phyloP scores from a whole-genome alignment of 345 rosid species.

The Hibiscus trionum region DNA sequence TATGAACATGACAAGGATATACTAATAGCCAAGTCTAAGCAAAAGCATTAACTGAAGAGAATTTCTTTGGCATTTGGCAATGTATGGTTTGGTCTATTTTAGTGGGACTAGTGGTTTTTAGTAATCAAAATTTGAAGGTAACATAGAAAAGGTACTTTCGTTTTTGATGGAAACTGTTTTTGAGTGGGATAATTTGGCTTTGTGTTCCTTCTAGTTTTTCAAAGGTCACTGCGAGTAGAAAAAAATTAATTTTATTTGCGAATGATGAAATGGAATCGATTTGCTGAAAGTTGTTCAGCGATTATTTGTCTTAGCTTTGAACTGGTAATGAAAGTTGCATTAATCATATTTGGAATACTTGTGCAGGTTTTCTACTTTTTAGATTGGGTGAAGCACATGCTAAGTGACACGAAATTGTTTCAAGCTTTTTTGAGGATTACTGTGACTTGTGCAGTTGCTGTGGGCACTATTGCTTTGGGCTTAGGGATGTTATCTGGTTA shows the following conservation, averaged over 20 bases:
- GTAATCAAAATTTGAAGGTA: not conserved
- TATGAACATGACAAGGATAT: not conserved
- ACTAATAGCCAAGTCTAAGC: not conserved
- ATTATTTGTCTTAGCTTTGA: not conserved
- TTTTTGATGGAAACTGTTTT: not conserved
- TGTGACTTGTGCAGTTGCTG: slow-evolving; percentile 62
- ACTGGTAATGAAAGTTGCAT: not conserved
- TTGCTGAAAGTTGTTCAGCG: not conserved
- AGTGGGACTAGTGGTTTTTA: not conserved
- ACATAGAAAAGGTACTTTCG: not conserved
- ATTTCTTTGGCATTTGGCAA: no score
- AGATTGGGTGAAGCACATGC: slow-evolving; percentile 83
- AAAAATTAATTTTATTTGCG: no score
- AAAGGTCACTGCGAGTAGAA: not conserved
- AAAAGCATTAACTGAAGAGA: not conserved
- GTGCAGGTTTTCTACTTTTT: slow-evolving; percentile 86
- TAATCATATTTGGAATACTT: slow-evolving; percentile 10
- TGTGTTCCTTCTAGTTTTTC: not conserved
- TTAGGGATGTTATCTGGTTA: slow-evolving; percentile 93
- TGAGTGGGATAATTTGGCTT: not conserved
- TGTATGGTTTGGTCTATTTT: not conserved
- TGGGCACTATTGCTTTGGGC: slow-evolving; percentile 73
- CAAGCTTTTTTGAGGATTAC: slow-evolving; percentile 82
- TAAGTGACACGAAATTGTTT: slow-evolving; percentile 74
- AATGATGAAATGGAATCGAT: not conserved